Percentiles rank a stretch among this genome's conserved stretches.
phyloP scores from a whole-genome alignment of 2,329 filamentous ascomycete species.

The Dactylellina sp. region DNA sequence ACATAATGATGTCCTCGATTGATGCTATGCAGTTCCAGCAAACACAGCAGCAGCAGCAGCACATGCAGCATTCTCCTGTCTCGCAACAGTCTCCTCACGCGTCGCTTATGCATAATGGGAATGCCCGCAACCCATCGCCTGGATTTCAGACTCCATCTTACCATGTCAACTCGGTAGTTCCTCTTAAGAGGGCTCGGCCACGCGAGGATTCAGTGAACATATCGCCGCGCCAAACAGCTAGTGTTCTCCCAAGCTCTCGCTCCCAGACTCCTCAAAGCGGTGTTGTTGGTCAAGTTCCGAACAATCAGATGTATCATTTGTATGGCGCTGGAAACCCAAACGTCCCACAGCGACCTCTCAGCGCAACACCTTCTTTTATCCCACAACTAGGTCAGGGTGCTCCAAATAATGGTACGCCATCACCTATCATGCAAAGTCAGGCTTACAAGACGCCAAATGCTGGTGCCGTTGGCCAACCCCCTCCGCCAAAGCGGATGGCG shows the following conservation, averaged over 20 bases:
- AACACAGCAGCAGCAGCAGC: conserved; percentile 27
- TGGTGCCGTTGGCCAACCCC: conserved; percentile 67
- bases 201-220: conserved; percentile 85
- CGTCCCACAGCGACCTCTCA: conserved; percentile 63
- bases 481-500: conserved; percentile 79
- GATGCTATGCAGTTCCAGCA: conserved; percentile 67
- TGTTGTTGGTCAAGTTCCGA: conserved; percentile 73
- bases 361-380: conserved; percentile 66
- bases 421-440: conserved; percentile 89
- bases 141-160: conserved; percentile 82
- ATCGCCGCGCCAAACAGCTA: conserved; percentile 80
- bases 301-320: conserved; percentile 74
- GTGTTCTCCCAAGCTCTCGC: conserved; percentile 82
- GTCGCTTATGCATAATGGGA: conserved; percentile 81
- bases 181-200: conserved; percentile 86
- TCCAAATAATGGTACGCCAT: conserved; percentile 86
- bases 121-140: conserved; percentile 83
- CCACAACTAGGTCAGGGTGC: conserved; percentile 84
- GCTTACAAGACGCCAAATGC: conserved; percentile 72
- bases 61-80: conserved; percentile 47
- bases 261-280: conserved; percentile 81
- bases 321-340: conserved; percentile 73
- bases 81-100: conserved; percentile 61
- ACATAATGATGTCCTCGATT: conserved; percentile 70
- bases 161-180: conserved; percentile 85